A percentile compares a stretch with the other conserved stretches of the same genome.
Evolutionary conservation across 768 basidiomycete genomes (phyloP).

Genomic region (Hygrocybe punicea): DNA sequence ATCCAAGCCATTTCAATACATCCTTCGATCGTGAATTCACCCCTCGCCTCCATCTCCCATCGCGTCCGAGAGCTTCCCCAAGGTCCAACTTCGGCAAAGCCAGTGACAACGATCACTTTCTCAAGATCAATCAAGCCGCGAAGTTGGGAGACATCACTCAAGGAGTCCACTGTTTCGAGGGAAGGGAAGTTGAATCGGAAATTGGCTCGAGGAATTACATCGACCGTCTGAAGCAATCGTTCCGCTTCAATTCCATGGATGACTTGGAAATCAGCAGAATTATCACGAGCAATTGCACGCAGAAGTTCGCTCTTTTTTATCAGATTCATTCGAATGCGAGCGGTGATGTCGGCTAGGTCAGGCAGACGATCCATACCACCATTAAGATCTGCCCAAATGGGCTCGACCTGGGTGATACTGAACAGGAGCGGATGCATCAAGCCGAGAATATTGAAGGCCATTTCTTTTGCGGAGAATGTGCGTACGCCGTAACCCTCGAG

Average conservation of each 20-base stretch:
- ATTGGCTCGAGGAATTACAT: slow-evolving; percentile 95
- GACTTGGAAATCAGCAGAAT: slow-evolving; percentile 91
- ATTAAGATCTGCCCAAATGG: slow-evolving; percentile 98
- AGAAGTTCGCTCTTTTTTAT: slow-evolving; percentile 88
- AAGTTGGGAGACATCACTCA: slow-evolving; percentile 72
- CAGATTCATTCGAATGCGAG: slow-evolving; percentile 76
- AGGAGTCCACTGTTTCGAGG: slow-evolving; percentile 66
- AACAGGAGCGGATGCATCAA: slow-evolving; percentile 99
- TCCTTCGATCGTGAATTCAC: slow-evolving; percentile 96
- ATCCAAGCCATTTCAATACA: slow-evolving; percentile 99
- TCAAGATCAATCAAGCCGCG: slow-evolving; percentile 92
- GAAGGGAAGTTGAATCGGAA: slow-evolving; percentile 94
- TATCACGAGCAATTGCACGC: slow-evolving; percentile 89
- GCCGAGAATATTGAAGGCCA: slow-evolving; percentile 99
- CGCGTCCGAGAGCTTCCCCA: slow-evolving; percentile 98
- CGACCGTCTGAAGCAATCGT: slow-evolving; percentile 84
- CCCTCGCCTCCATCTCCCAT: slow-evolving; percentile 99
- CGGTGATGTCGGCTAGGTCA: slow-evolving; percentile 89
- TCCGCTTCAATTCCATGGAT: slow-evolving; percentile 90
- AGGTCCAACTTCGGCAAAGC: slow-evolving; percentile 95
- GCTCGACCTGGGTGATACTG: slow-evolving; percentile 99
- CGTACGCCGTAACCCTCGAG: slow-evolving; percentile 91
- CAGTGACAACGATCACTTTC: slow-evolving; percentile 93
- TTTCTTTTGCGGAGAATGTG: slow-evolving; percentile 99
- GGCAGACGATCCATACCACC: slow-evolving; percentile 98